Percentiles rank a stretch among this genome's conserved stretches.
Evolutionary conservation across 495 filamentous ascomycete genomes (phyloP).

Genomic region (Hapsidospora chrysogenum): DNA sequence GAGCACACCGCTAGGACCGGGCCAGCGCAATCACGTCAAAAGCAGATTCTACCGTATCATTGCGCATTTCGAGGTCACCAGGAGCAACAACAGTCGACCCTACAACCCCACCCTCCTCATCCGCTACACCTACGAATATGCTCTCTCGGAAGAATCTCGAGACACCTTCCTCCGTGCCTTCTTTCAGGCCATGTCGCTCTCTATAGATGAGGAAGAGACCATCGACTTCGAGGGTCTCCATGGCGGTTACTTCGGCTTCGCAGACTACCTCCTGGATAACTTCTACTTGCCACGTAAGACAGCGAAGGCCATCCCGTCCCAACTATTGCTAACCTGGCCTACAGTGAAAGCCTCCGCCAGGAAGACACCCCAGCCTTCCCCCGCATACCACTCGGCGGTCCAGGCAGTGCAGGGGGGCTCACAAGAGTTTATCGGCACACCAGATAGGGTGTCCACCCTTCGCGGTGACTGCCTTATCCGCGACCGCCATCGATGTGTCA

Average conservation of each 20-base stretch:
- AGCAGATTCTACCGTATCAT: too few relatives aligned
- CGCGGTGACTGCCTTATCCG: constrained; percentile 11
- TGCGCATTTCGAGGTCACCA: too few relatives aligned
- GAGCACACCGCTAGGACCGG: too few relatives aligned
- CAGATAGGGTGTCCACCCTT: constrained; percentile 3
- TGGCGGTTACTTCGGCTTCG: constrained; percentile 7
- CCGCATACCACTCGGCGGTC: too few relatives aligned
- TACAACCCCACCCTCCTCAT: constrained; percentile 10
- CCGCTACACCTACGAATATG: constrained; percentile 13
- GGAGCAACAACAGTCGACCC: constrained; percentile 2
- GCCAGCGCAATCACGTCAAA: too few relatives aligned
- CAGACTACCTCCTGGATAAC: constrained; percentile 12
- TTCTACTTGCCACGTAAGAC: constrained; percentile 12
- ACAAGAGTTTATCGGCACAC: too few relatives aligned
- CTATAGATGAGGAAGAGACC: constrained; percentile 6
- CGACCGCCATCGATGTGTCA: constrained; percentile 13
- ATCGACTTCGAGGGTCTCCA: constrained; percentile 9
- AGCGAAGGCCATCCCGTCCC: too few relatives aligned
- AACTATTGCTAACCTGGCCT: too few relatives aligned
- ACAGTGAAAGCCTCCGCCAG: too few relatives aligned
- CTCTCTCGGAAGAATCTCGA: constrained; percentile 9
- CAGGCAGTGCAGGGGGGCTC: too few relatives aligned
- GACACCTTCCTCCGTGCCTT: constrained; percentile 12
- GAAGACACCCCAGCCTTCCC: too few relatives aligned
- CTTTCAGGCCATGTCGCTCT: constrained; percentile 8